Percentiles rank a stretch among this genome's conserved stretches.
Evolutionary conservation across 768 basidiomycete species (phyloP).

Genomic region (Lentinula detonsa): DNA sequence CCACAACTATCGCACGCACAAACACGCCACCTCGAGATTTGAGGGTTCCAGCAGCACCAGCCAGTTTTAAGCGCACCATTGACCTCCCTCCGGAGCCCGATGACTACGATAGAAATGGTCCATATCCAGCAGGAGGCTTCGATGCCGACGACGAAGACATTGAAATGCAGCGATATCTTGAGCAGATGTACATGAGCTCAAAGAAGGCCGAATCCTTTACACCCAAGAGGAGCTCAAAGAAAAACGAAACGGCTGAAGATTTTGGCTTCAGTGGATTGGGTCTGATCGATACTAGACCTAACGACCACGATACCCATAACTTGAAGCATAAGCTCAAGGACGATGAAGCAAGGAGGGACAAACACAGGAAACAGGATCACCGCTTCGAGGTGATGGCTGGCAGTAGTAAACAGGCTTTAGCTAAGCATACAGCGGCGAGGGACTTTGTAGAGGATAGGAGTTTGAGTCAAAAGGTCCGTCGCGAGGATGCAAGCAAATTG

Average conservation of each 20-base stretch:
- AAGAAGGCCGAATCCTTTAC: neutral
- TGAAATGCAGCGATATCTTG: neutral
- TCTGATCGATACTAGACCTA: neutral
- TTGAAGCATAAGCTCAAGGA: neutral
- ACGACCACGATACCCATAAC: neutral
- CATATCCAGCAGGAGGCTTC: neutral
- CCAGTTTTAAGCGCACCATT: conserved; percentile 2
- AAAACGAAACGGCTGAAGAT: neutral
- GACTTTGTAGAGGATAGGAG: neutral
- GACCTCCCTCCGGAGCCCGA: neutral
- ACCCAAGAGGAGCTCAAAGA: neutral
- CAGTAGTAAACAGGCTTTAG: neutral
- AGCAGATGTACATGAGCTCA: neutral
- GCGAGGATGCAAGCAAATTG: neutral
- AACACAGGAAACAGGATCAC: neutral
- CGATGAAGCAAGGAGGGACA: neutral
- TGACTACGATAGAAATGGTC: neutral
- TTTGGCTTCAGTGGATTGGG: neutral
- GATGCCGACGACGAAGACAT: neutral
- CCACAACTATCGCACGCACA: neutral
- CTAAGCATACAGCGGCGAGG: neutral
- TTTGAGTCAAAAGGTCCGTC: too few species aligned
- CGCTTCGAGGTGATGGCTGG: neutral
- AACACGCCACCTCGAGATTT: neutral
- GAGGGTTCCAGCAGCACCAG: neutral